Evolutionary conservation across 129 eudicot genomes (phyloP).

Genomic region (Logfia minima): DNA sequence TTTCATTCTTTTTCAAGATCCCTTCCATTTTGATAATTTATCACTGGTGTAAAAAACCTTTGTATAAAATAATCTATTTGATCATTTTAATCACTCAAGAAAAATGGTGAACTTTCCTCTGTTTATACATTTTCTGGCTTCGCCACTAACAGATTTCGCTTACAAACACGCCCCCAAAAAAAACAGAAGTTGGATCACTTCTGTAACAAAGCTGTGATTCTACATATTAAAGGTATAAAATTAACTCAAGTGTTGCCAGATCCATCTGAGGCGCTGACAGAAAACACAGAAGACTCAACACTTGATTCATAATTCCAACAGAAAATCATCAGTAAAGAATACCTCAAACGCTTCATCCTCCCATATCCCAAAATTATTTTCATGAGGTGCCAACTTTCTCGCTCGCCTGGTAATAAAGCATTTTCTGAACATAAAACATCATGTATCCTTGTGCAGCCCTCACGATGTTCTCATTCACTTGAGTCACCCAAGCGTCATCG

Average conservation of each 20-base stretch:
- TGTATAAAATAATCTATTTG: background rate
- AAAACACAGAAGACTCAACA: slow-evolving; percentile 26
- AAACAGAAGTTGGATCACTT: slow-evolving; percentile 2
- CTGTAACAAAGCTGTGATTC: slow-evolving; percentile 24
- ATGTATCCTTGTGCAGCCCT: slow-evolving; percentile 92
- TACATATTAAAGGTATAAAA: slow-evolving; percentile 18
- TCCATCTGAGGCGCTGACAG: slow-evolving; percentile 18
- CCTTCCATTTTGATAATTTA: no score
- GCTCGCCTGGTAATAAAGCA: slow-evolving; percentile 63
- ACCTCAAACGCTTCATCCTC: slow-evolving; percentile 8
- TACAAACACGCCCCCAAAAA: background rate
- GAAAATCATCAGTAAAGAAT: background rate
- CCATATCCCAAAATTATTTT: background rate
- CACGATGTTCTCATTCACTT: slow-evolving; percentile 68
- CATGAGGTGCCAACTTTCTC: slow-evolving; percentile 39
- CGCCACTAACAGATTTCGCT: background rate
- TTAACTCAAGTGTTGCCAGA: slow-evolving; percentile 11
- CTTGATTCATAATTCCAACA: slow-evolving; percentile 14
- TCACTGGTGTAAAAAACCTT: background rate
- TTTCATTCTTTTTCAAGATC: no score
- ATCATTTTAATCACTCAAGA: background rate
- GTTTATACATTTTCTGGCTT: background rate
- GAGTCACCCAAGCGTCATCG: slow-evolving; percentile 92
- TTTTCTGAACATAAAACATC: slow-evolving; percentile 97
- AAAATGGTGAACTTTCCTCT: background rate